These are phyloP conservation scores for Cryptococcus depauperatus DNA, from an alignment of 1,284 basidiomycete species.

Conservation along the genomic window DNA sequence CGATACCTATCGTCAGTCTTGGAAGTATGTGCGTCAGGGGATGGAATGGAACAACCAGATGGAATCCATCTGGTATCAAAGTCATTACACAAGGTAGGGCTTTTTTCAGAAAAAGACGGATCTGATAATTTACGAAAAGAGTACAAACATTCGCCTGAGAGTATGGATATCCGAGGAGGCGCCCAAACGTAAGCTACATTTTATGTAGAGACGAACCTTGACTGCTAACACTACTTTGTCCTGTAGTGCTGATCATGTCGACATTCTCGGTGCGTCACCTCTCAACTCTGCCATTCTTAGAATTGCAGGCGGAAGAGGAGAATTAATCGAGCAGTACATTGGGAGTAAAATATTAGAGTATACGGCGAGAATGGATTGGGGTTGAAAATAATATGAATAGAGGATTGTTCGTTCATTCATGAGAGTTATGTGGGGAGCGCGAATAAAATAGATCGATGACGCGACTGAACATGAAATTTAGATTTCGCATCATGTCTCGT, in stretches of 20 bases:
- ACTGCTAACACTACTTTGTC: slow-evolving; percentile 1
- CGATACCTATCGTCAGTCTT: slow-evolving; percentile 78
- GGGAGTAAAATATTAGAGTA: slow-evolving; percentile 76
- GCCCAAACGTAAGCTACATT: slow-evolving; percentile 56
- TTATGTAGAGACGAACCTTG: too few species aligned
- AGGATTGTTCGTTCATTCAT: neutral
- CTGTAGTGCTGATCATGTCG: slow-evolving; percentile 66
- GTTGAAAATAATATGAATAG: slow-evolving; percentile 5
- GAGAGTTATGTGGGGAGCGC: neutral
- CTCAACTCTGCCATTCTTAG: slow-evolving; percentile 88
- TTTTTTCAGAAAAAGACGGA: neutral
- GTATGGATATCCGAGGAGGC: slow-evolving; percentile 72
- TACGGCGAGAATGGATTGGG: slow-evolving; percentile 65
- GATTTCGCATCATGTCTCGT: neutral
- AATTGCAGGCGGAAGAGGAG: slow-evolving; percentile 47
- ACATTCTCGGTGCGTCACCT: slow-evolving; percentile 79
- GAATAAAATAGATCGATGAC: neutral
- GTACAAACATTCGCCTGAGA: slow-evolving; percentile 71
- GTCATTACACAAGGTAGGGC: slow-evolving; percentile 69
- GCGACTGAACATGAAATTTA: slow-evolving; percentile 4
- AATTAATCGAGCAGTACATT: slow-evolving; percentile 54
- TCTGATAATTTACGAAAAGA: slow-evolving; percentile 46
- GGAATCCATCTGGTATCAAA: slow-evolving; percentile 87
- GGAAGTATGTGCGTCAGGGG: slow-evolving; percentile 94
- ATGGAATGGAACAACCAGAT: slow-evolving; percentile 73